These are phyloP conservation scores for Podaxis sp. DNA, from an alignment of 768 basidiomycete genomes.

Conservation along the genomic window DNA sequence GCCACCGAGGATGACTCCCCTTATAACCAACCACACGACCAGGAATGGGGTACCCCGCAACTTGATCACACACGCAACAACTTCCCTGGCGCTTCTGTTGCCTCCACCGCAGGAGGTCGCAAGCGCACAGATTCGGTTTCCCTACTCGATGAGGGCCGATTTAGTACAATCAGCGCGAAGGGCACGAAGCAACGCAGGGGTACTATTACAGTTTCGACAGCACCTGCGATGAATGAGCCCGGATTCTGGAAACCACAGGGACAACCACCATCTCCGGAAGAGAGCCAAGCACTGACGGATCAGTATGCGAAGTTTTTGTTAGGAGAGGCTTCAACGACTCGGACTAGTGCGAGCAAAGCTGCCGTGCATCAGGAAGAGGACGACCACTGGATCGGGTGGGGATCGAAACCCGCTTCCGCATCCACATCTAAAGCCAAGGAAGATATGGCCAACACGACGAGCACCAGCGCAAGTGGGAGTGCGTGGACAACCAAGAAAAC, in stretches of 20 bases:
- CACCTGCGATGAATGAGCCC: neutral
- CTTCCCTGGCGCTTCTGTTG: neutral
- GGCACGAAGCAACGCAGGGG: neutral
- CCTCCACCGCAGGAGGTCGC: neutral
- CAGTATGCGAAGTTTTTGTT: conserved; percentile 1
- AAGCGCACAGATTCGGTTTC: conserved; percentile 8
- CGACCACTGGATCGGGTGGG: conserved; percentile 10
- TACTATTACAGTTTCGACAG: neutral
- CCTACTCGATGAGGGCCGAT: conserved; percentile 5
- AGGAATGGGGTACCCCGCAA: conserved; percentile 6
- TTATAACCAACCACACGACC: neutral
- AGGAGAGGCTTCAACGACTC: neutral
- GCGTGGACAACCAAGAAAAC: conserved; percentile 21
- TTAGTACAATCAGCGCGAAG: conserved; percentile 5
- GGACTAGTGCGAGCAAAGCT: neutral
- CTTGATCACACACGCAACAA: neutral
- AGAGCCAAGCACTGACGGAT: conserved; percentile 4
- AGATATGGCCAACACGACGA: neutral
- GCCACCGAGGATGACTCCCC: neutral
- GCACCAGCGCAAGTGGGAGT: conserved; percentile 11
- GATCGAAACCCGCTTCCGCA: neutral
- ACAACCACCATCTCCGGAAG: conserved; percentile 7
- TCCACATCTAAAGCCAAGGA: neutral
- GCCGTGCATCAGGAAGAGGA: neutral
- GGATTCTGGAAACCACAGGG: conserved; percentile 5